Evolutionary conservation across 257 asterid genomes (phyloP), one percentile per base, ranked within the genome.

Genomic region (Solanum okadae): DNA sequence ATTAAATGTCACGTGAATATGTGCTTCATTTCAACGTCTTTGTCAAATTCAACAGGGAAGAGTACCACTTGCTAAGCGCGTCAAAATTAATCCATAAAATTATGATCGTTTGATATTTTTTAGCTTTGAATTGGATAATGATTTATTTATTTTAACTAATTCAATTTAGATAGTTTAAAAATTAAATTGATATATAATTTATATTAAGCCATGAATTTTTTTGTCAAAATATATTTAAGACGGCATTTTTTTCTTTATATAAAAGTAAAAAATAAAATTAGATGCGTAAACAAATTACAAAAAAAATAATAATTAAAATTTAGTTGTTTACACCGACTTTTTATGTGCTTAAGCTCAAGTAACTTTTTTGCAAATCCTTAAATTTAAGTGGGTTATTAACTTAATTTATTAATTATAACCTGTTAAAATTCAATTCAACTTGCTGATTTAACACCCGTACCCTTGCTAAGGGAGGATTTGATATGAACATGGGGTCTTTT

Each of bases 331-430:
- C 10, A 16, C 1, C 1, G 0, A 14, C 0, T 0, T 14, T 29
- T 31, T 6, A 70, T 0, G 1, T 0, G 20, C 10, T 1, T 14
- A 3, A 6, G 0, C 12, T 3, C 2, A 3, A 29, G 4, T 68
- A 68, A 29, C 22, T 3, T 29, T 70, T 14, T 5, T 6, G 0
- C 5, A 1, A 9, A 31, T 31, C 1, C 31, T 70, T 14, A 15
- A 2, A 29, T 29, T 70, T 15, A 35, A 7, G 0, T 2, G 2
- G 0, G 0, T 8, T 31, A 70, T 29, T 70, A 67, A 70, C 38
- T 70, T 3, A 6, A 14, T 29, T 3, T 1, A 70, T 15, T 49
- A 49, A 70, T 15, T 49, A 49, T 3, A 6, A 29, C 6, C 38
- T 0, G 0, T 14, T 2, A 8, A 31, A 29, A 70, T 29, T 29